Base-by-base conservation (phyloP, 148 eudicot genomes). In the Suaeda aralocaspica region DNA sequence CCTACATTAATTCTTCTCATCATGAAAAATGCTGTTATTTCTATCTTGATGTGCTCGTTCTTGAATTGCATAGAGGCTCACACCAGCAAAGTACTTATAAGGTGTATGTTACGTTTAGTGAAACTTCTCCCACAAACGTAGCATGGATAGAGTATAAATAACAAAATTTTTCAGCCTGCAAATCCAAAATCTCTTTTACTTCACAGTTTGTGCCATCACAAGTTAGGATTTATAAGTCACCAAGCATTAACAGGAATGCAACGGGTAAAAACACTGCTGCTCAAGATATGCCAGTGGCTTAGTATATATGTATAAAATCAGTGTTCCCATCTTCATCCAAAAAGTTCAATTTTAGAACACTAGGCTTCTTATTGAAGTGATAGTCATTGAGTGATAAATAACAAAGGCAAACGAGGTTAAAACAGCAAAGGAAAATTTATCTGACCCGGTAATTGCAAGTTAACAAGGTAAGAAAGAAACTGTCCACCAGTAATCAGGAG, bases 401-500 rank as follows among this genome's bases (percentile, higher is more conserved):
- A 16, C 21, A 14, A 48, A 26, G 30, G n/a, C 12, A 66, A 39
- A 26, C 56, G 57, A 36, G 11, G 68, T 53, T n/a, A n/a, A n/a
- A 59, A 34, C 34, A 31, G 52, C 36, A 55, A 41, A 51, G 55
- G 41, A 78, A 82, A 42, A 61, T 69, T 50, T 22, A 79, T 61
- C 94, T 79, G 70, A 92, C 98, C 93, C 87, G 86, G 98, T 89
- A 69, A 92, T 89, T 74, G 87, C 98, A 92, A 91, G 79, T 92
- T 92, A 58, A 92, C 83, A 15, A 92, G 93, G 86, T 92, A 92
- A 61, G 98, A 92, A 62, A 92, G 89, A 77, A 92, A 88, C 73
- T 92, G 98, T 77, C 98, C 96, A 22, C 93, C 93, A 64, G 96
- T 89, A 60, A 92, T 88, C 93, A 92, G 87, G 41, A 92, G 92